phyloP scores from a whole-genome alignment of 2,329 filamentous ascomycete genomes.

The Purpureocillium takamizusanense region DNA sequence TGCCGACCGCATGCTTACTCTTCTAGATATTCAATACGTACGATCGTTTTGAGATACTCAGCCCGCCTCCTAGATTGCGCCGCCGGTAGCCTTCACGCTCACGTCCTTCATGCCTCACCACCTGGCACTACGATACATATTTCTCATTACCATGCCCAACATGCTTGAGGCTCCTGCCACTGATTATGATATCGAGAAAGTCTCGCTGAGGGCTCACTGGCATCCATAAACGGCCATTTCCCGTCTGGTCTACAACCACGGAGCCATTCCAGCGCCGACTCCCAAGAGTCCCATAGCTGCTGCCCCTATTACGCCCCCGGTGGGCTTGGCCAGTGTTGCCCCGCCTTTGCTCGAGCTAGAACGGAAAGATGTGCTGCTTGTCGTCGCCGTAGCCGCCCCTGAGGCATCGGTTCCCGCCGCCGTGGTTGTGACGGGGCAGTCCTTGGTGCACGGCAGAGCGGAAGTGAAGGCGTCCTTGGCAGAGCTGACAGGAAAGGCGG shows the following conservation, averaged over 20 bases:
- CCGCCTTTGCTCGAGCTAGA: constrained; percentile 14
- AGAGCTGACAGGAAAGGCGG: constrained; percentile 45
- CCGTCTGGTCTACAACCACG: constrained; percentile 1
- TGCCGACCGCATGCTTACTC: too few relatives aligned
- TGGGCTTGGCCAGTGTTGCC: constrained; percentile 12
- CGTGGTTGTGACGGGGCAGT: constrained; percentile 26
- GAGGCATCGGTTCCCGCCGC: constrained; percentile 11
- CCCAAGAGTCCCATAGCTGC: constrained; percentile 18
- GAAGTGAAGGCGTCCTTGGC: constrained; percentile 31
- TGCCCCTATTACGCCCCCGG: constrained; percentile 16
- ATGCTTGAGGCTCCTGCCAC: too few relatives aligned
- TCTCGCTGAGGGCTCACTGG: too few relatives aligned
- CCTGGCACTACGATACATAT: too few relatives aligned
- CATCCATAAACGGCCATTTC: too few relatives aligned
- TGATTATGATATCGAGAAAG: too few relatives aligned
- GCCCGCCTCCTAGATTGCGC: too few relatives aligned
- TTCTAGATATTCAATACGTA: too few relatives aligned
- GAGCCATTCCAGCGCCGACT: constrained; percentile 18
- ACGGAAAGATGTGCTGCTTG: constrained; percentile 4
- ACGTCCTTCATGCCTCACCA: too few relatives aligned
- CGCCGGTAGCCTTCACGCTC: too few relatives aligned
- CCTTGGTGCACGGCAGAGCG: constrained; percentile 30
- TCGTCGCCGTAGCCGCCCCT: constrained; percentile 9
- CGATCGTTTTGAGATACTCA: too few relatives aligned
- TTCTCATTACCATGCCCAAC: too few relatives aligned